Evolutionary conservation across 768 basidiomycete genomes (phyloP), one percentile per base, ranked within the genome.

Genomic region (Collybiopsis confluens): DNA sequence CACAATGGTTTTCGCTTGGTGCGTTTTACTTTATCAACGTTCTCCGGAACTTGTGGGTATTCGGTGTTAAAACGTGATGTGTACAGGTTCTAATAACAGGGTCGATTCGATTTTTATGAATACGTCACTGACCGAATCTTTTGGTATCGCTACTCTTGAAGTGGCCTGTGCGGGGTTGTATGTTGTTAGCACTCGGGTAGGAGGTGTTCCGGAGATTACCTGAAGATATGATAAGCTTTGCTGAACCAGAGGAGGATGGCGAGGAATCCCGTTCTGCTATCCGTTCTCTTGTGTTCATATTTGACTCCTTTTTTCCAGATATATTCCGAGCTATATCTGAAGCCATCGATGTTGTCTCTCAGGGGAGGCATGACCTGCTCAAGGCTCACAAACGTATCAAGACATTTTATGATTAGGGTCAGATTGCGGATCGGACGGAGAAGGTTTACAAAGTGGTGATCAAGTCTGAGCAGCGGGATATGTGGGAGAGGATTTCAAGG

Each of bases 141-240:
- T 98, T 59, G 96, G 97, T 0, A 98, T 96, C 59, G 91, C 90
- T n/a, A 94, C 96, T 58, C 79, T 99, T 40, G 97, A 99, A 72
- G 97, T 95, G 0, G 97, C 97, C 0, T 95, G 91, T 58, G 85
- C 92, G 0, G 96, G 97, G 1, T 76, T 98, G 15, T 96, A 96
- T 63, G 88, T 98, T 46, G 96, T 98, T 45, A 87, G 87, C 40
- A 98, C 97, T 0, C 83, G 85, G 41, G 96, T 98, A 0, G 97
- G 97, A 0, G 97, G 97, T 1, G 91, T 98, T 0, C 92, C 96
- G 0, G 97, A 98, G 67, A 89, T 98, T 99, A 13, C 97, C 97
- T 0, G 73, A 84, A 54, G 92, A 96, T 60, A 90, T 98, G 90
- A 93, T 98, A 55, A 92, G 90, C 46, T 97, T 98, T 63, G 92